Percentiles rank a stretch among this genome's conserved stretches.
phyloP scores from a whole-genome alignment of 495 filamentous ascomycete species.

The Penicillium riverlandense region DNA sequence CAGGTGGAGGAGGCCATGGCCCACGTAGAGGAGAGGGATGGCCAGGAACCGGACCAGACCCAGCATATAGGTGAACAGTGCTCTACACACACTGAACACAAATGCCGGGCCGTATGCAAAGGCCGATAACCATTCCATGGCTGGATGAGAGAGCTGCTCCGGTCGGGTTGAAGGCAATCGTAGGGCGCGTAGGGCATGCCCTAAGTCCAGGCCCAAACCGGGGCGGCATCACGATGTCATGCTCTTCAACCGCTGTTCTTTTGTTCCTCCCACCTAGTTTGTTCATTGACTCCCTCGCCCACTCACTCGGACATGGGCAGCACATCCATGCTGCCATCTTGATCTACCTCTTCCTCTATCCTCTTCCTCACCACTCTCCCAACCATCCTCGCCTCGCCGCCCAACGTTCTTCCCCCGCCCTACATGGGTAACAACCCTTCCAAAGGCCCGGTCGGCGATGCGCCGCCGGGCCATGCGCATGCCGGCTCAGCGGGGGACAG shows the following conservation, averaged over 20 bases:
- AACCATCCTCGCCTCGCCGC: background rate
- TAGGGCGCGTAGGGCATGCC: too few relatives aligned
- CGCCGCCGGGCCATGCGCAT: conserved; percentile 18
- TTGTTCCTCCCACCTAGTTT: conserved; percentile 1
- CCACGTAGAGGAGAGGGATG: conserved; percentile 40
- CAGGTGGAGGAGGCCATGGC: conserved; percentile 25
- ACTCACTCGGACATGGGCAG: background rate
- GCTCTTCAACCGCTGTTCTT: conserved; percentile 4
- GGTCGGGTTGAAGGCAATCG: too few relatives aligned
- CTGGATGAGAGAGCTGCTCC: too few relatives aligned
- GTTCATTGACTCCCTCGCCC: background rate
- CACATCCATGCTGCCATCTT: conserved; percentile 17
- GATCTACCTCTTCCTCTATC: conserved; percentile 6
- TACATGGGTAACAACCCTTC: conserved; percentile 46
- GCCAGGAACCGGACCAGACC: conserved; percentile 24
- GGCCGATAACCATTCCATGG: conserved; percentile 2
- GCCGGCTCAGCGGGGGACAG: conserved; percentile 22
- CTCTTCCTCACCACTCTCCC: background rate
- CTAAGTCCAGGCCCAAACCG: too few relatives aligned
- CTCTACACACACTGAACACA: conserved; percentile 27
- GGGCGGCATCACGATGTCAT: background rate
- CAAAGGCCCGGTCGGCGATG: conserved; percentile 35
- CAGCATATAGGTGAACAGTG: conserved; percentile 27
- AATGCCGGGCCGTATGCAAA: background rate
- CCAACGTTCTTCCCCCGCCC: conserved; percentile 11